Conservation (phyloP, 75 land plant genomes). For the Picea glauca region DNA sequence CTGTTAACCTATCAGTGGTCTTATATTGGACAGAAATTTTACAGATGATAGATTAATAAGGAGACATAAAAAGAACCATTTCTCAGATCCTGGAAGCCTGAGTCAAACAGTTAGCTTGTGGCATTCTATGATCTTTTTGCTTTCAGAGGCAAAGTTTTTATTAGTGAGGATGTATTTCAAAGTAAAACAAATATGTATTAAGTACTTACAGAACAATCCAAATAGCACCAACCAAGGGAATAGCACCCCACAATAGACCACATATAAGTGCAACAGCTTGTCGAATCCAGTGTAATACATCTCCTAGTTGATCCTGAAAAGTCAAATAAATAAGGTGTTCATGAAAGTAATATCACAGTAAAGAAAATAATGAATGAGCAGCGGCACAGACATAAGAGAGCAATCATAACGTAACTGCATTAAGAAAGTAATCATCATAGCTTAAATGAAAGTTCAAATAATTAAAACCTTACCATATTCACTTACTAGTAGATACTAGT, state of each 20-base stretch:
- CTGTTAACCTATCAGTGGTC: background rate
- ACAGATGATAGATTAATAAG: background rate
- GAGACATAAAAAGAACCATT: background rate
- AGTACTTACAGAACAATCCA: slow-evolving; percentile 79
- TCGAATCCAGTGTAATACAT: slow-evolving; percentile 88
- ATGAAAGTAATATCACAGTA: background rate
- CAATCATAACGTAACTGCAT: no score
- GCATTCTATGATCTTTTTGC: background rate
- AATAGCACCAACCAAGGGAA: slow-evolving; percentile 79
- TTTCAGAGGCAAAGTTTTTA: background rate
- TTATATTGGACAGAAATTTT: background rate
- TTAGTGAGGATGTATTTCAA: background rate
- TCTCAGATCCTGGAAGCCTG: background rate
- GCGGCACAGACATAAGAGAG: no score
- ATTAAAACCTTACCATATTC: no score
- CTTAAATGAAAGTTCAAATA: no score
- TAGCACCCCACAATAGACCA: slow-evolving; percentile 78
- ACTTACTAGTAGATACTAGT: no score
- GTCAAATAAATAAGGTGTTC: background rate
- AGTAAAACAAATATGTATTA: no score
- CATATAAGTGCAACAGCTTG: slow-evolving; percentile 67
- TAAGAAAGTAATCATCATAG: no score
- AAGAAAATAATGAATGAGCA: background rate
- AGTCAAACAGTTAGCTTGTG: background rate
- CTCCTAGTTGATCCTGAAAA: slow-evolving; percentile 82